Percentiles rank a stretch among this genome's conserved stretches.
Evolutionary conservation across 2,329 filamentous ascomycete genomes (phyloP).

Genomic region (Cryphonectria radicalis): DNA sequence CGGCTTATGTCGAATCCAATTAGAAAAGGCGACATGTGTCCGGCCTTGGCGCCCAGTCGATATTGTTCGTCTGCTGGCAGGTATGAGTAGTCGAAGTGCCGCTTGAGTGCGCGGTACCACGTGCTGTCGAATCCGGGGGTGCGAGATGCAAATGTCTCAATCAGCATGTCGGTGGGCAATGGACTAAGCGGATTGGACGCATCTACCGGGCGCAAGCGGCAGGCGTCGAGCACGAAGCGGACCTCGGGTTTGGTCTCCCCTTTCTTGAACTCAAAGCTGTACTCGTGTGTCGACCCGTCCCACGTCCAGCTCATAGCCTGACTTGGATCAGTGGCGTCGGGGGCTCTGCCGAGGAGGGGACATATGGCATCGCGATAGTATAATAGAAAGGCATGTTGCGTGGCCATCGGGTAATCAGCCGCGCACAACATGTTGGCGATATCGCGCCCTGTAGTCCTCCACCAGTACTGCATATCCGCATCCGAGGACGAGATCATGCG

Average conservation of each 20-base stretch:
- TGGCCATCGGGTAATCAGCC: no score
- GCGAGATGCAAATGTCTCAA: no score
- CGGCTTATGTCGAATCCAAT: constrained; percentile 20
- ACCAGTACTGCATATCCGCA: no score
- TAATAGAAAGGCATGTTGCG: no score
- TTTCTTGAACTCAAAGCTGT: constrained; percentile 22
- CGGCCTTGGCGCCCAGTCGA: background rate
- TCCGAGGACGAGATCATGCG: no score
- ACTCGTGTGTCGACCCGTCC: constrained; percentile 19
- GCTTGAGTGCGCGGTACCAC: constrained; percentile 18
- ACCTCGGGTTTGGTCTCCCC: constrained; percentile 14
- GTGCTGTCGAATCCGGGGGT: background rate
- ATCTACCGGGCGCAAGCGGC: constrained; percentile 7
- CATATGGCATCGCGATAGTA: constrained; percentile 17
- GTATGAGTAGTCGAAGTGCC: constrained; percentile 6
- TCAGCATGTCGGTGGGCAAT: background rate
- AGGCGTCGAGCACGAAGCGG: constrained; percentile 19
- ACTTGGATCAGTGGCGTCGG: background rate
- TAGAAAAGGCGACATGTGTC: constrained; percentile 5
- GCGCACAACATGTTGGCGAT: no score
- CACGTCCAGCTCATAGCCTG: constrained; percentile 6
- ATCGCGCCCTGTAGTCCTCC: no score
- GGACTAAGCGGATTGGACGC: constrained; percentile 1
- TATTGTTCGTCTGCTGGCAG: constrained; percentile 9
- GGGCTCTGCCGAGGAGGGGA: constrained; percentile 8